A percentile compares a stretch with the other conserved stretches of the same genome.
Evolutionary conservation across 768 basidiomycete genomes (phyloP).

Genomic region (Candolleomyces eurysporus): DNA sequence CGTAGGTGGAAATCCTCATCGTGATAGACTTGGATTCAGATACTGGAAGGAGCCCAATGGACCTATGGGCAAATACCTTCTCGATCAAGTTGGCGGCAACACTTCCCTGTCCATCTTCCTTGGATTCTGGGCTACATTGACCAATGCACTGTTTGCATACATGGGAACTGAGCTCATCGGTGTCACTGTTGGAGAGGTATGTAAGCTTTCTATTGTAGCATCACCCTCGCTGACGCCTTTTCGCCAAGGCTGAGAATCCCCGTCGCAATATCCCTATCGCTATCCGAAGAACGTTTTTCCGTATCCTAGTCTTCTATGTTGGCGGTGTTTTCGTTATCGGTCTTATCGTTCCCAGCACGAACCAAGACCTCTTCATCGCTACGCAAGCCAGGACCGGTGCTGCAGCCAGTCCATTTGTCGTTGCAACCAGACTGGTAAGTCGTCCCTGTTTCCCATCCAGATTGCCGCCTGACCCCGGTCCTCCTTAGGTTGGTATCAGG

Average conservation of each 20-base stretch:
- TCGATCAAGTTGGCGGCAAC: slow-evolving; percentile 48
- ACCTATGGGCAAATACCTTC: slow-evolving; percentile 55
- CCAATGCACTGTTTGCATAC: slow-evolving; percentile 71
- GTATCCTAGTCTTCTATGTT: slow-evolving; percentile 60
- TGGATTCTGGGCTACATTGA: slow-evolving; percentile 70
- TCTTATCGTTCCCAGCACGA: slow-evolving; percentile 62
- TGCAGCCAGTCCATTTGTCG: slow-evolving; percentile 66
- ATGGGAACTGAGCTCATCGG: slow-evolving; percentile 79
- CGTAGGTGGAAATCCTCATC: slow-evolving; percentile 47
- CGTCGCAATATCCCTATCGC: slow-evolving; percentile 71
- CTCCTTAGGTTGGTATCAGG: slow-evolving; percentile 48
- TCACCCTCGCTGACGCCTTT: slow-evolving; percentile 4
- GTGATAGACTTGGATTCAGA: slow-evolving; percentile 49
- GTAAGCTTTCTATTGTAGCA: neutral
- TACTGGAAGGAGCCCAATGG: slow-evolving; percentile 50
- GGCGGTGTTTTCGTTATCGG: slow-evolving; percentile 72
- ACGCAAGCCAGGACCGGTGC: slow-evolving; percentile 48
- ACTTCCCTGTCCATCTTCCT: slow-evolving; percentile 53
- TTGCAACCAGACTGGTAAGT: slow-evolving; percentile 40
- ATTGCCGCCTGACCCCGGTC: neutral
- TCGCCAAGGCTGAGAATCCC: slow-evolving; percentile 60
- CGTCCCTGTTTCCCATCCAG: neutral
- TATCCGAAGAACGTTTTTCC: slow-evolving; percentile 60
- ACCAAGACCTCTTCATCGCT: slow-evolving; percentile 45
- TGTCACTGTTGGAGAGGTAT: slow-evolving; percentile 50